Percentiles rank a stretch among this genome's conserved stretches.
Evolutionary conservation across 2,329 filamentous ascomycete genomes (phyloP).

Genomic region (Myriosclerotinia scirpicola): DNA sequence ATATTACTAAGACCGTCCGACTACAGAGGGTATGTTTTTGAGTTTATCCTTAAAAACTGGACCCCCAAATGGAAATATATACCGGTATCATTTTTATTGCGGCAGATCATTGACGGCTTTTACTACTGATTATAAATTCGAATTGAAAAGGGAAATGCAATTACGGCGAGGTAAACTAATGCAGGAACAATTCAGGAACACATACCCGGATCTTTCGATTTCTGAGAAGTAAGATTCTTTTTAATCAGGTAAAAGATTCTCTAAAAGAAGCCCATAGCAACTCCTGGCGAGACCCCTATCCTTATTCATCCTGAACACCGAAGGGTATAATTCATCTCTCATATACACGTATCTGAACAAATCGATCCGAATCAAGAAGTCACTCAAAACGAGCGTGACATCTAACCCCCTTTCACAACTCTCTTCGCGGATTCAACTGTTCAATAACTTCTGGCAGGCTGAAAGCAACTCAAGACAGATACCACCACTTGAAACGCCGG

Average conservation of each 20-base stretch:
- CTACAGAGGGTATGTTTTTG: neutral
- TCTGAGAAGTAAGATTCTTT: neutral
- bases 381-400: neutral
- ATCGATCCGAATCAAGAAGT: neutral
- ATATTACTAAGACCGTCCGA: neutral
- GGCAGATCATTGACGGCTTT: slow-evolving; percentile 21
- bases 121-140: neutral
- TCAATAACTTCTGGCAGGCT: neutral
- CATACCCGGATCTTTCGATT: slow-evolving; percentile 15
- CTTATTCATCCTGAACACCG: slow-evolving; percentile 6
- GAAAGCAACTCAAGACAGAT: neutral
- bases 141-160: slow-evolving; percentile 9
- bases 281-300: neutral
- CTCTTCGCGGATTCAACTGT: neutral
- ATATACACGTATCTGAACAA: neutral
- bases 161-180: neutral
- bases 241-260: neutral
- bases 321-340: neutral
- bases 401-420: neutral
- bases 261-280: neutral
- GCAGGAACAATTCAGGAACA: slow-evolving; percentile 4
- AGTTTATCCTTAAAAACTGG: slow-evolving; percentile 15
- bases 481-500: slow-evolving; percentile 16
- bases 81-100: slow-evolving; percentile 10
- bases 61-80: slow-evolving; percentile 7